These are phyloP conservation scores for Uncinocarpus reesii DNA, from an alignment of 2,329 filamentous ascomycete species.

Conservation along the genomic window DNA sequence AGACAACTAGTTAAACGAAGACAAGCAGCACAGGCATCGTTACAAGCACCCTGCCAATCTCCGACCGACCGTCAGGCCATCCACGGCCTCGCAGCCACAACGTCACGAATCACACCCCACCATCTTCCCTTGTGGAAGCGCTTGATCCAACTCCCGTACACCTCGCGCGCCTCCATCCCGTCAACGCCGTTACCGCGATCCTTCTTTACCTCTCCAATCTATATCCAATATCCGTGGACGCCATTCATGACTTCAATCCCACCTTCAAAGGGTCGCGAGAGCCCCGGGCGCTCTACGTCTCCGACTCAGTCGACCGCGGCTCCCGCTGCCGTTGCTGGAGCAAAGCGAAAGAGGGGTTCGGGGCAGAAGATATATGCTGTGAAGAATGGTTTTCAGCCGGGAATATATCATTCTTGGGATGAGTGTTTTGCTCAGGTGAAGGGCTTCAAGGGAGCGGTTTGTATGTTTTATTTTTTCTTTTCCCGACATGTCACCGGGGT, in stretches of 20 bases:
- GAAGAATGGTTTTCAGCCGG: slow-evolving; percentile 48
- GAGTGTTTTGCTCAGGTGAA: slow-evolving; percentile 53
- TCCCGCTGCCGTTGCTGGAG: slow-evolving; percentile 32
- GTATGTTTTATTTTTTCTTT: slow-evolving; percentile 42
- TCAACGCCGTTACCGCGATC: not conserved
- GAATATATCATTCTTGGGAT: slow-evolving; percentile 53
- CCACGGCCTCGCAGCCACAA: slow-evolving; percentile 4
- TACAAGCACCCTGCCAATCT: too few relatives aligned
- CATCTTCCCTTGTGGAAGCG: slow-evolving; percentile 9
- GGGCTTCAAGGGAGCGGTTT: slow-evolving; percentile 55
- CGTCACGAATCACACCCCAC: slow-evolving; percentile 8
- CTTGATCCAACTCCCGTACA: not conserved
- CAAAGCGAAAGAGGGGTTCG: slow-evolving; percentile 46
- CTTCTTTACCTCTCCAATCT: not conserved
- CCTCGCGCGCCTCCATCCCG: not conserved
- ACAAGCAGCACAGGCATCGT: too few relatives aligned
- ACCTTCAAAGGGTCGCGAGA: not conserved
- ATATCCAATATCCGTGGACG: not conserved
- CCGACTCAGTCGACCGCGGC: slow-evolving; percentile 1
- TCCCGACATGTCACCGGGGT: not conserved
- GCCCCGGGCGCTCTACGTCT: not conserved
- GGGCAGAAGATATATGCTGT: slow-evolving; percentile 55
- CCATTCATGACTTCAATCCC: slow-evolving; percentile 3
- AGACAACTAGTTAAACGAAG: too few relatives aligned
- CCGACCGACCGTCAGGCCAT: not conserved